Conservation (phyloP, 768 basidiomycete genomes). For the Leccinum incarnatum region DNA sequence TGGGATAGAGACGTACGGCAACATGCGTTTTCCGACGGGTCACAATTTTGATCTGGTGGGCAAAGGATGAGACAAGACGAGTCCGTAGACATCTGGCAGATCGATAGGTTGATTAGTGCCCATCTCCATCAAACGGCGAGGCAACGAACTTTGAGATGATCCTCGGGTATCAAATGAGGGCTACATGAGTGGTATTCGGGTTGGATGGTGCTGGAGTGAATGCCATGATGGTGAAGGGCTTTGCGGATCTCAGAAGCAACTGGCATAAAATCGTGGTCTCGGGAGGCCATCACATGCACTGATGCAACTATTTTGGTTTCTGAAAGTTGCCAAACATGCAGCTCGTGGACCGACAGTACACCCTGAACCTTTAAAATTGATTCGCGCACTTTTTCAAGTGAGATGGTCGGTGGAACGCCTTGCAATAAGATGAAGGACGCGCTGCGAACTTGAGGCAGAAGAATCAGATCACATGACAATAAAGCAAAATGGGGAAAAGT, state of each 20-base stretch:
- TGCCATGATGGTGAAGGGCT: constrained; percentile 84
- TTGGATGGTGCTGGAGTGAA: constrained; percentile 94
- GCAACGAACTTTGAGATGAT: constrained; percentile 45
- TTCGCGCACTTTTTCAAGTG: constrained; percentile 82
- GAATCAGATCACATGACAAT: constrained; percentile 2
- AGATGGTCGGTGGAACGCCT: constrained; percentile 87
- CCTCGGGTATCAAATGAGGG: constrained; percentile 39
- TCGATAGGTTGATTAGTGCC: constrained; percentile 2
- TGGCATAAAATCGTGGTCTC: constrained; percentile 86
- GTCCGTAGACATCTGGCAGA: constrained; percentile 44
- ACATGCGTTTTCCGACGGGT: constrained; percentile 69
- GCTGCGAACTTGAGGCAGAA: constrained; percentile 59
- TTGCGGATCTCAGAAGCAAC: constrained; percentile 82
- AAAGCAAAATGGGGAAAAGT: constrained; percentile 3
- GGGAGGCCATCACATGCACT: constrained; percentile 87
- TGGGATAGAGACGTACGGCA: constrained; percentile 59
- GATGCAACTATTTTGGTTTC: constrained; percentile 94
- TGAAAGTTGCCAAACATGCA: constrained; percentile 97
- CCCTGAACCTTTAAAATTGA: constrained; percentile 82
- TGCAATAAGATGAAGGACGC: constrained; percentile 95
- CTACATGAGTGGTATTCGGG: constrained; percentile 66
- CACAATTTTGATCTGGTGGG: constrained; percentile 64
- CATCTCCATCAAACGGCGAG: background rate
- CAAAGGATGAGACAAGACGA: constrained; percentile 71
- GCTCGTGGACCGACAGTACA: constrained; percentile 81